These are phyloP conservation scores for Monilinia fructigena DNA, from an alignment of 2,329 filamentous ascomycete species.

Conservation along the genomic window DNA sequence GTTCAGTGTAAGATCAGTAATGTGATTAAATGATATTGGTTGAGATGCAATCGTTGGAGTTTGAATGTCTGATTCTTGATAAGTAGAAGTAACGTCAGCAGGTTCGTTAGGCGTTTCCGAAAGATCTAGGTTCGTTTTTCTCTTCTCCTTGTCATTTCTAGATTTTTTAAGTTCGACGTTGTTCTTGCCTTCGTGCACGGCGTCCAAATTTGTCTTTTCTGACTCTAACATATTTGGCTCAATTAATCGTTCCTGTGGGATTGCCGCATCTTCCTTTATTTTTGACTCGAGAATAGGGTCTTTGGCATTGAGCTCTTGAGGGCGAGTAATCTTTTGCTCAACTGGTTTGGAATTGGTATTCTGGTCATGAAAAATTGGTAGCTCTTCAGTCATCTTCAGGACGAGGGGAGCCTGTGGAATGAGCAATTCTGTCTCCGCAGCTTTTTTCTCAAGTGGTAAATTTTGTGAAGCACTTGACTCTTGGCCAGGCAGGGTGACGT, in stretches of 20 bases:
- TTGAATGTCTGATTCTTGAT: constrained; percentile 4
- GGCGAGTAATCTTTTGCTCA: neutral
- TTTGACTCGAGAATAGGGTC: constrained; percentile 1
- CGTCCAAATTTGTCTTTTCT: neutral
- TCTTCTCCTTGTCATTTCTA: neutral
- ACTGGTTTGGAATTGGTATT: neutral
- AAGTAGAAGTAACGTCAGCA: neutral
- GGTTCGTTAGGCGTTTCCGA: neutral
- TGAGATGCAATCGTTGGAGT: neutral
- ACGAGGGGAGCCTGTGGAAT: neutral
- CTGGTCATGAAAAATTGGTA: neutral
- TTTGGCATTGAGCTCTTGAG: neutral
- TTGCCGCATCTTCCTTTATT: neutral
- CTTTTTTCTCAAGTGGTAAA: neutral
- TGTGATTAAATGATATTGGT: neutral
- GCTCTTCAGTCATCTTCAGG: neutral
- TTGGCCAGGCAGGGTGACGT: neutral
- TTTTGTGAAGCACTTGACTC: neutral
- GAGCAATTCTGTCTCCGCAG: neutral
- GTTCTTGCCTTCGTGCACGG: neutral
- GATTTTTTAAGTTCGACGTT: neutral
- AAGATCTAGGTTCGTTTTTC: neutral
- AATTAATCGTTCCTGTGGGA: neutral
- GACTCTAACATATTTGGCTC: neutral
- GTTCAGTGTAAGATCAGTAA: neutral